Conservation (phyloP, 805 yeast genomes). For the Candida methanosorbosa region DNA sequence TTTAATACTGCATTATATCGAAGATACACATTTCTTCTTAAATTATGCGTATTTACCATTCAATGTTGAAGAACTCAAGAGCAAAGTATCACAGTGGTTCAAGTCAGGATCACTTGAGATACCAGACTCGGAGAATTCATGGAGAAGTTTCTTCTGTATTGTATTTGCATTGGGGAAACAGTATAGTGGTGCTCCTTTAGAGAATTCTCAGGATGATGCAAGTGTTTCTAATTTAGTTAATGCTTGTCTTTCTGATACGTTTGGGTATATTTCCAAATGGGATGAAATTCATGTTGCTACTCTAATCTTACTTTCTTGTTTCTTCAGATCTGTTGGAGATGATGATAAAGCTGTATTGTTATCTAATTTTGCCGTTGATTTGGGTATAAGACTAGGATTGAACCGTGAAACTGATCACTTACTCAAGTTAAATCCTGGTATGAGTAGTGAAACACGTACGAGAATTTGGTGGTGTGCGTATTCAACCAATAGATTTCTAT, state of each 20-base stretch:
- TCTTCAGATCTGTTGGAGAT: slow-evolving; percentile 13
- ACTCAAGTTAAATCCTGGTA: background rate
- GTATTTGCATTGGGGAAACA: slow-evolving; percentile 1
- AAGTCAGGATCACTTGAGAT: background rate
- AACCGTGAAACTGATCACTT: slow-evolving; percentile 2
- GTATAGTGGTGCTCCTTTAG: background rate
- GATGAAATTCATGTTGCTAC: background rate
- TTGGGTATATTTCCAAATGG: background rate
- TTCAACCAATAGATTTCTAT: slow-evolving; percentile 15
- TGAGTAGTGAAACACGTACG: slow-evolving; percentile 12
- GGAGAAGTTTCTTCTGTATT: background rate
- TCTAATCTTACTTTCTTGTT: background rate
- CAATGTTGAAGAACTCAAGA: background rate
- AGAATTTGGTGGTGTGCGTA: slow-evolving; percentile 18
- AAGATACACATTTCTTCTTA: slow-evolving; percentile 1
- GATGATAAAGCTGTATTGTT: slow-evolving; percentile 18
- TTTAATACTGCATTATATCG: background rate
- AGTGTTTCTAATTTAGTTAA: background rate
- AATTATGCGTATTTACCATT: background rate
- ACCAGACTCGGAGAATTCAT: background rate
- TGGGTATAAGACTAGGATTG: slow-evolving; percentile 13
- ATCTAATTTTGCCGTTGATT: slow-evolving; percentile 16
- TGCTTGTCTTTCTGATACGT: background rate
- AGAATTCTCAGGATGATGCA: background rate
- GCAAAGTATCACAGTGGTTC: background rate